Percentiles rank a stretch among this genome's conserved stretches.
phyloP scores from a whole-genome alignment of 2,329 filamentous ascomycete species.

The Fusarium pseudocircinatum region DNA sequence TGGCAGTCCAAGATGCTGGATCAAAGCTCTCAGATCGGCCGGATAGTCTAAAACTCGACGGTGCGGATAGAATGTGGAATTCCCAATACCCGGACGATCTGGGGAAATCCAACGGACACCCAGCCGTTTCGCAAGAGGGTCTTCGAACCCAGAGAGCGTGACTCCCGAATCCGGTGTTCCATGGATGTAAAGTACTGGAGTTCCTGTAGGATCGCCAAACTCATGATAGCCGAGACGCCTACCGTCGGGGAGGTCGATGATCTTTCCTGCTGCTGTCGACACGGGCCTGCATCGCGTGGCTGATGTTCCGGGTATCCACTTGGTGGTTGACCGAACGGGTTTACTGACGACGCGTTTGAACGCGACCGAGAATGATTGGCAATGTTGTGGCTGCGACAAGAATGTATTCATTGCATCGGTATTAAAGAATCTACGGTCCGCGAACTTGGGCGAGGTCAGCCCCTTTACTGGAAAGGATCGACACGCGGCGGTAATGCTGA shows the following conservation, averaged over 20 bases:
- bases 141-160: background rate
- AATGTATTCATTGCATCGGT: background rate
- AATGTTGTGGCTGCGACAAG: background rate
- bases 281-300: background rate
- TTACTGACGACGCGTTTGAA: background rate
- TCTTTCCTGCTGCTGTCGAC: background rate
- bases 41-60: background rate
- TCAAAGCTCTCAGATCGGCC: background rate
- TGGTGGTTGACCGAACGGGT: rapidly evolving
- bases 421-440: background rate
- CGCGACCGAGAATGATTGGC: background rate
- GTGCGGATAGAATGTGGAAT: background rate
- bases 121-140: background rate
- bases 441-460: background rate
- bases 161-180: background rate
- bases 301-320: too few relatives aligned
- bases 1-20: rapidly evolving
- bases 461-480: background rate
- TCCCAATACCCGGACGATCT: background rate
- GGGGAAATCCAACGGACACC: background rate
- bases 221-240: slow-evolving; percentile 7
- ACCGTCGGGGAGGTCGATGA: background rate
- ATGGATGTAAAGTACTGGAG: background rate
- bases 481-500: background rate
- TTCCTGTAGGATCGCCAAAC: background rate